These are phyloP conservation scores for Talaromyces sp. DNA, from an alignment of 2,329 filamentous ascomycete genomes.

Conservation along the genomic window DNA sequence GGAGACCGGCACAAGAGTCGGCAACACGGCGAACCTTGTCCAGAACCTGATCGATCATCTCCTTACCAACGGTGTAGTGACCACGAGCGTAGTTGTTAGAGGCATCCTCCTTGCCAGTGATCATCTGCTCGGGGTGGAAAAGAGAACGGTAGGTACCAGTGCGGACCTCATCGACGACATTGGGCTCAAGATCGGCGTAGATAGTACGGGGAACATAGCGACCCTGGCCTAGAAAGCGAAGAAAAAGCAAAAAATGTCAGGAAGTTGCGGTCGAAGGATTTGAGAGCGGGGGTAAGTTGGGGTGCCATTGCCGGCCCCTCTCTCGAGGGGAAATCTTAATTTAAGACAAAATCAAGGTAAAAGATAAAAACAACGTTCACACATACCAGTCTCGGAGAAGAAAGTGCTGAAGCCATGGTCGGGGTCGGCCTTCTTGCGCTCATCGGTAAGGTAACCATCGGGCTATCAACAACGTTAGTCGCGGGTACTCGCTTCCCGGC, in stretches of 20 bases:
- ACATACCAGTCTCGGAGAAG: constrained; percentile 97
- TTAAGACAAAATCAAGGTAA: constrained; percentile 17
- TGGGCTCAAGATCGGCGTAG: constrained; percentile 99
- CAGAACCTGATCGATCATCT: constrained; percentile 96
- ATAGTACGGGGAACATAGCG: constrained; percentile 99
- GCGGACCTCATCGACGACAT: constrained; percentile 98
- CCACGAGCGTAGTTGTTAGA: constrained; percentile 99
- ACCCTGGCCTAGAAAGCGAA: constrained; percentile 71
- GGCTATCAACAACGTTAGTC: constrained; percentile 62
- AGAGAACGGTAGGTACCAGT: constrained; percentile 94
- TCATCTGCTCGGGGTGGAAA: constrained; percentile 99
- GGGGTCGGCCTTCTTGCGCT: constrained; percentile 89
- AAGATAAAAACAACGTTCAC: constrained; percentile 29
- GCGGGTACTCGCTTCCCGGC: constrained; percentile 24
- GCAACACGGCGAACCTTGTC: constrained; percentile 98
- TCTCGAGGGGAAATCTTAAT: not conserved
- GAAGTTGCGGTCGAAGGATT: constrained; percentile 4
- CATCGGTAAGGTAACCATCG: constrained; percentile 97
- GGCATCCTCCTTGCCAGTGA: constrained; percentile 99
- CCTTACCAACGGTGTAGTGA: constrained; percentile 99
- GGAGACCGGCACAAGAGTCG: constrained; percentile 96
- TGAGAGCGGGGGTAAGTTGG: constrained; percentile 4
- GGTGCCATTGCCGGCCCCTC: not conserved
- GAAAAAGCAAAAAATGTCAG: constrained; percentile 18
- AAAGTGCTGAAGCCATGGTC: constrained; percentile 99